phyloP scores from a whole-genome alignment of 306 rosid genomes.

The Vigna nakashimae region DNA sequence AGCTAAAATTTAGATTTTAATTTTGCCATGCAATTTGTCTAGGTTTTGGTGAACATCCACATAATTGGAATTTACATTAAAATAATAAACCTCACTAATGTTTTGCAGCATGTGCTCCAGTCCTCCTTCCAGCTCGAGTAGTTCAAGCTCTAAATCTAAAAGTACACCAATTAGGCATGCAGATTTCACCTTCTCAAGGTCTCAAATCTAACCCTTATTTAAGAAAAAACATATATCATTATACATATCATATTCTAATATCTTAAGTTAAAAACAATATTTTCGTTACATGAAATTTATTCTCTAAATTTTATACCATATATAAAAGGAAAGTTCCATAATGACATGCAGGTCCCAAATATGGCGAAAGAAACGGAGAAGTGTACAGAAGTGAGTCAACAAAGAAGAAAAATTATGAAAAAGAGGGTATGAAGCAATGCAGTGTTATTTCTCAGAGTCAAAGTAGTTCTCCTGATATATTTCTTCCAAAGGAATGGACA shows the following conservation, averaged over 20 bases:
- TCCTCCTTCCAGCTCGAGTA: slow-evolving; percentile 74
- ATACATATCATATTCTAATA: not conserved
- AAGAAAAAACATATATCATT: not conserved
- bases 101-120: slow-evolving; percentile 67
- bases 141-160: slow-evolving; percentile 79
- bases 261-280: not conserved
- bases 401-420: slow-evolving; percentile 43
- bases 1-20: no score
- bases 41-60: not conserved
- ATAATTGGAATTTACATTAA: not conserved
- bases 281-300: not conserved
- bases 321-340: not conserved
- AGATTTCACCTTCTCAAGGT: slow-evolving; percentile 68
- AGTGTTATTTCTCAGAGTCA: slow-evolving; percentile 45
- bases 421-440: slow-evolving; percentile 44
- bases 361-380: slow-evolving; percentile 30
- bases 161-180: slow-evolving; percentile 66
- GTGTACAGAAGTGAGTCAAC: not conserved
- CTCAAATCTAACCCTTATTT: not conserved
- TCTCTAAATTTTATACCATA: not conserved
- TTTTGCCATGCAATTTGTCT: not conserved
- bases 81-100: not conserved
- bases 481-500: slow-evolving; percentile 90
- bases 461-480: slow-evolving; percentile 54
- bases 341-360: slow-evolving; percentile 35